Evolutionary conservation across 2,329 filamentous ascomycete species (phyloP), one percentile per base, ranked within the genome.

Genomic region (Didymella segeticola): DNA sequence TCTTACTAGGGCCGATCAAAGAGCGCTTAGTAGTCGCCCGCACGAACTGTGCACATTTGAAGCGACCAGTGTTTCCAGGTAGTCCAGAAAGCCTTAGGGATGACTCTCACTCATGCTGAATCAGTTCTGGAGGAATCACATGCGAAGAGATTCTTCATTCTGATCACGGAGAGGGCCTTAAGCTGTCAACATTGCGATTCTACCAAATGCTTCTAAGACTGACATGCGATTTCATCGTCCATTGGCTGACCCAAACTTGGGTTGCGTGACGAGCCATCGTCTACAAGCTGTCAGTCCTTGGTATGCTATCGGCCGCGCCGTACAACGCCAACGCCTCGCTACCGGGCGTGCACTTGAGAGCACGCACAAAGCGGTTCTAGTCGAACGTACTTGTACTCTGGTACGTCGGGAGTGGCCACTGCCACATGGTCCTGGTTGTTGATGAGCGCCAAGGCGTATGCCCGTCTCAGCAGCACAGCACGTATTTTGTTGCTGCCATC

Each of bases 241-340:
- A 37, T 25, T 45, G 45, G 46, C 45, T 36, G 29, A 46, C 41
- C 41, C 47, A 30, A 20, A 17, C 26, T 29, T 12, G 17, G 19
- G 29, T 46, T 47, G 47, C 42, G 25, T 36, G 27, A 55, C 43
- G 38, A 31, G 29, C 38, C 47, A 29, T 33, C 27, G 30, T 45
- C 42, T 30, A 52, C 39, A 57, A 53, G 34, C 48, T 50, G 45
- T 46, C 50, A 45, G 41, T 55, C 46, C 43, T 38, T 52, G 60
- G 65, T 48, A 65, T 63, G 59, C 57, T 56, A 68, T 72, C 69
- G 67, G 67, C 65, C 64, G 66, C 62, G 37, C 68, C 61, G 68
- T 68, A 63, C 64, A 52, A 71, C 65, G 57, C 64, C 60, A 66
- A 57, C 60, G 46, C 43, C 58, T 72, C 67, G 70, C 62, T 72